phyloP scores from a whole-genome alignment of 306 rosid genomes.

The Malus fusca region DNA sequence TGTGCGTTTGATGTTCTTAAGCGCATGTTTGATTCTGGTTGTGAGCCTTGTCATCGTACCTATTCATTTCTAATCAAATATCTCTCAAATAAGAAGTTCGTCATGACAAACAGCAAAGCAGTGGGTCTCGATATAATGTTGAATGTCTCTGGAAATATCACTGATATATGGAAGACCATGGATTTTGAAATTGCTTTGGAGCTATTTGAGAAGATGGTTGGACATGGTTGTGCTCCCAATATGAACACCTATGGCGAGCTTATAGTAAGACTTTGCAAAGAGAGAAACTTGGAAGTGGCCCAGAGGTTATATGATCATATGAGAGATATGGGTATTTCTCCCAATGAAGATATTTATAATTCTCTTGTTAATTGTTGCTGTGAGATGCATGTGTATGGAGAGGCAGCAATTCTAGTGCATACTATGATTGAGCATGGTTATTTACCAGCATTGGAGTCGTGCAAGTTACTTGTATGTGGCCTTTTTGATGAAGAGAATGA shows the following conservation, averaged over 20 bases:
- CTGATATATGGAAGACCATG: constrained; percentile 44
- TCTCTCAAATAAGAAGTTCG: constrained; percentile 6
- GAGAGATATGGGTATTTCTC: constrained; percentile 45
- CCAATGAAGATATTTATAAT: constrained; percentile 44
- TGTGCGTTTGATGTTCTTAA: constrained; percentile 59
- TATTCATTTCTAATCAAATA: constrained; percentile 51
- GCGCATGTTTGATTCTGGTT: constrained; percentile 49
- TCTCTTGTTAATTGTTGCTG: constrained; percentile 56
- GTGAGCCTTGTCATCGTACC: constrained; percentile 58
- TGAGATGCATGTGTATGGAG: constrained; percentile 44
- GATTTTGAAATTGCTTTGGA: constrained; percentile 39
- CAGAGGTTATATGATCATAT: constrained; percentile 42
- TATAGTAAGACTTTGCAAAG: constrained; percentile 60
- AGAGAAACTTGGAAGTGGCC: constrained; percentile 30
- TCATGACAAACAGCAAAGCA: constrained; percentile 10
- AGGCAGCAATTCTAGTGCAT: constrained; percentile 49
- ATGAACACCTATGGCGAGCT: constrained; percentile 52
- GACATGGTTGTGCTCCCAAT: constrained; percentile 53
- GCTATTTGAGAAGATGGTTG: constrained; percentile 55
- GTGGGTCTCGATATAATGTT: not conserved
- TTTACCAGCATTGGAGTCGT: constrained; percentile 57
- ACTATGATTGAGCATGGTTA: constrained; percentile 47
- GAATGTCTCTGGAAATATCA: not conserved
- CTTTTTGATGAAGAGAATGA: constrained; percentile 39
- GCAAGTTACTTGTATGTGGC: constrained; percentile 59